Evolutionary conservation across 768 basidiomycete species (phyloP).

Genomic region (Omphalotus guepiniiformis): DNA sequence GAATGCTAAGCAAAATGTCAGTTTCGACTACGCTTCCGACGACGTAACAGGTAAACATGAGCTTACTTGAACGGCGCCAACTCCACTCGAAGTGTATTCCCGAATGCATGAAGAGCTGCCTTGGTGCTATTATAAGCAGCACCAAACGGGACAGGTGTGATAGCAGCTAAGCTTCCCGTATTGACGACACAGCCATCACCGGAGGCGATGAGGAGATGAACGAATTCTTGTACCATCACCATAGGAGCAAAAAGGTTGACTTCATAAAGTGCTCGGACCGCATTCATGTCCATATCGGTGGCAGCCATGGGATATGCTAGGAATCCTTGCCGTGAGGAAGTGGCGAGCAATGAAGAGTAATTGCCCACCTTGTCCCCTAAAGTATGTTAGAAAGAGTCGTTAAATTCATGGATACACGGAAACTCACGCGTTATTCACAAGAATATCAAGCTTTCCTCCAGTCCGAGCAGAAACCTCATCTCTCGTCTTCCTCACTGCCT

Average conservation of each 20-base stretch:
- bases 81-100: conserved; percentile 28
- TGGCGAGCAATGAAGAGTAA: no score
- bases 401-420: background rate
- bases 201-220: conserved; percentile 22
- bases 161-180: conserved; percentile 23
- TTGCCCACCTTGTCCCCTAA: conserved; percentile 13
- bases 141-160: conserved; percentile 26
- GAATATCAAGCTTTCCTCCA: conserved; percentile 25
- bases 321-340: no score
- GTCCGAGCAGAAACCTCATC: conserved; percentile 14
- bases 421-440: conserved; percentile 26
- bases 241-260: conserved; percentile 29
- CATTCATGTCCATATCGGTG: conserved; percentile 20
- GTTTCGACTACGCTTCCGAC: background rate
- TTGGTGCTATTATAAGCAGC: conserved; percentile 26
- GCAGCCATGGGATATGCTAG: conserved; percentile 19
- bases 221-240: conserved; percentile 28
- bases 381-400: background rate
- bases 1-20: background rate
- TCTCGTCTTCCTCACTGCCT: conserved; percentile 10
- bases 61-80: conserved; percentile 28
- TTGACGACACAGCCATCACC: conserved; percentile 25
- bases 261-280: conserved; percentile 22
- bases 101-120: conserved; percentile 27
- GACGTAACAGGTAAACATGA: background rate